Evolutionary conservation across 1,284 basidiomycete genomes (phyloP), one percentile per base, ranked within the genome.

Genomic region (Ceraceosorus guamensis): DNA sequence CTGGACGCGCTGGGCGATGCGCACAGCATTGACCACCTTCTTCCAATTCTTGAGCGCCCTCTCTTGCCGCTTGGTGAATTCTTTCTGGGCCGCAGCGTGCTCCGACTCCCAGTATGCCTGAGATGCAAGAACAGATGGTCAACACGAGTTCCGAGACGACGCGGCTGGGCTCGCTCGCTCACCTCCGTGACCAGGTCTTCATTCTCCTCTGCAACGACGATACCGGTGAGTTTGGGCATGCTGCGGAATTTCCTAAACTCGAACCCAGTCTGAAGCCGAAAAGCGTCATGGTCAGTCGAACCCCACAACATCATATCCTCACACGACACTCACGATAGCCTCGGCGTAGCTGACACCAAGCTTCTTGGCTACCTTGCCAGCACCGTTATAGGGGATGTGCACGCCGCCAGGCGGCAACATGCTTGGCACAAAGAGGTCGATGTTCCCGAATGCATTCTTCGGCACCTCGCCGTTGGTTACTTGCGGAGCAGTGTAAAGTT

Each of bases 401-500:
- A 81, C 86, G 3, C 84, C 90, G 13, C 93, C 93, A 52, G 78
- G 79, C 0, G 95, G 95, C 30, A 98, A 81, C 93, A 99, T 98
- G 1, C 87, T 86, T 30, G 90, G 87, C 5, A 89, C 88, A 76
- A 95, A 98, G 32, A 99, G 79, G 78, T 99, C 93, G 62, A 99
- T 88, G 75, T 97, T 97, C 18, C 95, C 95, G 75, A 95, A 99
- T 60, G 87, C 84, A 69, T 99, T 99, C 77, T 88, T 92, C 4
- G 91, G 91, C 41, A 98, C 84, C 73, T 84, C 84, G 18, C 95
- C 93, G 88, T 96, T 83, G 49, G 85, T 77, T 39, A 98, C 84
- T 1, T 92, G 88, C 11, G 71, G 71, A 31, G 84, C 83, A 6
- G 91, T 86, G 71, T 88, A 95, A 2, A 84, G 69, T 73, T 90